Conservation (phyloP, 257 asterid species). For the Nicotiana knightiana region DNA sequence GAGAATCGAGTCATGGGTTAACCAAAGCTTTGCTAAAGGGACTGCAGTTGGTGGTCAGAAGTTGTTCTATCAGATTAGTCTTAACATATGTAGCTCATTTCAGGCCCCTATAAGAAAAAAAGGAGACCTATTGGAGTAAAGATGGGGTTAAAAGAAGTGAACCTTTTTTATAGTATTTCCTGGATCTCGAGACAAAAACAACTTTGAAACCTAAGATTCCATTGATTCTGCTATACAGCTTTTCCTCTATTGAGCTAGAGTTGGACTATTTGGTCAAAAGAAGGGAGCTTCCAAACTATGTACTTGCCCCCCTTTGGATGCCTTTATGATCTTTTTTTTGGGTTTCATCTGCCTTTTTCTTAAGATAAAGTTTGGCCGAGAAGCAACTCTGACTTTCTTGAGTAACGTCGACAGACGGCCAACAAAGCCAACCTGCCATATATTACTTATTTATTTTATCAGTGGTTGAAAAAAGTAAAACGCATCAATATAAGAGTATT, state of each 20-base stretch:
- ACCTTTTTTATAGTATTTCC: not conserved
- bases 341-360: not conserved
- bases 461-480: not conserved
- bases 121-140: not conserved
- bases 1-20: constrained; percentile 13
- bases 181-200: constrained; percentile 9
- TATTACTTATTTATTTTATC: not conserved
- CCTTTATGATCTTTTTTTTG: not conserved
- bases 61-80: not conserved
- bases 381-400: not conserved
- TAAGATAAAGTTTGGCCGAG: not conserved
- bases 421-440: not conserved
- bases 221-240: not conserved
- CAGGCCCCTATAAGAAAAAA: not conserved
- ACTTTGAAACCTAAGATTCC: not conserved
- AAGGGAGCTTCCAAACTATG: not conserved
- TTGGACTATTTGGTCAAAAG: no score
- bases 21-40: not conserved
- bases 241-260: not conserved
- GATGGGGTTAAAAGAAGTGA: not conserved
- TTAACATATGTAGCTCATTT: not conserved
- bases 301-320: not conserved
- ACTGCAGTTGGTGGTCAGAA: not conserved
- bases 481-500: no score
- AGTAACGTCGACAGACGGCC: not conserved